phyloP scores from a whole-genome alignment of 2,329 filamentous ascomycete genomes.

The Didymella glomerata region DNA sequence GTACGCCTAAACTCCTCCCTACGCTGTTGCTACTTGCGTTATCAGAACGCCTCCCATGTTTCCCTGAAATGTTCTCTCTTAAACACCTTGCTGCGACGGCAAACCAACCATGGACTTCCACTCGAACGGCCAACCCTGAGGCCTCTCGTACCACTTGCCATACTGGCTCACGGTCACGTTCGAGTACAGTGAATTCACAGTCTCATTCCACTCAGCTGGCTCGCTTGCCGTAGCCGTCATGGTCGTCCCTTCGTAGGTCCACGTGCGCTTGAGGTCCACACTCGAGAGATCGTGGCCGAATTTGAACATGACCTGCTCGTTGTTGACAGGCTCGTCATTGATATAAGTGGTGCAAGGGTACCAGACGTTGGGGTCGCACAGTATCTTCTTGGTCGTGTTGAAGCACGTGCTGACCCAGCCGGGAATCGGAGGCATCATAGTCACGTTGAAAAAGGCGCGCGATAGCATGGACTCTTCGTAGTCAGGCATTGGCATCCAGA shows the following conservation, averaged over 20 bases:
- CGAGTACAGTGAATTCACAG: not conserved
- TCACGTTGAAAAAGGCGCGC: constrained; percentile 1
- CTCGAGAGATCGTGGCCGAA: not conserved
- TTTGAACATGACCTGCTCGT: not conserved
- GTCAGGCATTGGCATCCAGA: not conserved
- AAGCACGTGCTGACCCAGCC: constrained; percentile 1
- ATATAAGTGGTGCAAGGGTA: not conserved
- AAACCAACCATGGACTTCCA: constrained; percentile 10
- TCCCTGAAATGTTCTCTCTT: not conserved
- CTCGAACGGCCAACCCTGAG: constrained; percentile 16
- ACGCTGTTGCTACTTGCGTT: constrained; percentile 3
- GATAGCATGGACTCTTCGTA: not conserved
- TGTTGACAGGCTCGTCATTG: not conserved
- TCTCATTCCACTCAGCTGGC: constrained; percentile 17
- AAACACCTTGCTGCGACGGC: not conserved
- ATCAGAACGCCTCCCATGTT: not conserved
- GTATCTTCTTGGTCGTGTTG: not conserved
- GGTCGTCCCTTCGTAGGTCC: not conserved
- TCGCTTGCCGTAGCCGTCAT: constrained; percentile 8
- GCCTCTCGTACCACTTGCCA: constrained; percentile 13
- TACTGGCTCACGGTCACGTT: constrained; percentile 26
- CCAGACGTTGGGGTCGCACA: constrained; percentile 1
- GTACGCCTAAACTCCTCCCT: constrained; percentile 4
- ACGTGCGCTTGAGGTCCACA: not conserved
- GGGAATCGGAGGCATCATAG: not conserved